These are phyloP conservation scores for Conringia planisiliqua DNA, from an alignment of 345 rosid species.

Conservation along the genomic window DNA sequence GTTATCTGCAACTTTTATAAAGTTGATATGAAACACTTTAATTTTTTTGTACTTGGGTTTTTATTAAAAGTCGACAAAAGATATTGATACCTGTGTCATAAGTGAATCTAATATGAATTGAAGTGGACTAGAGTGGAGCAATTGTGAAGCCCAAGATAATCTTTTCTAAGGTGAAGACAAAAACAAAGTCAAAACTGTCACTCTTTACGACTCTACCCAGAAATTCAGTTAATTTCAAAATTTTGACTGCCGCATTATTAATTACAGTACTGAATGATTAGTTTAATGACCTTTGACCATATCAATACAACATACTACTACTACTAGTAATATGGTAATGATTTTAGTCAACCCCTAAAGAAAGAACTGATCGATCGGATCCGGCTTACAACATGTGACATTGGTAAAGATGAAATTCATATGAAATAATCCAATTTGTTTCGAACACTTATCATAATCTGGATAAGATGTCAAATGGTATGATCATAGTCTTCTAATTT, in stretches of 20 bases:
- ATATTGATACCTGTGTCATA: constrained; percentile 13
- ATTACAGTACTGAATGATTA: background rate
- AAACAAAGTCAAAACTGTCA: background rate
- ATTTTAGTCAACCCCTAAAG: background rate
- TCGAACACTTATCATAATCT: background rate
- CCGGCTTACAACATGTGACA: background rate
- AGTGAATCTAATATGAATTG: background rate
- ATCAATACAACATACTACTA: background rate
- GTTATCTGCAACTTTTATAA: background rate
- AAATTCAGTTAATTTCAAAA: background rate
- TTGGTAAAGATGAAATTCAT: background rate
- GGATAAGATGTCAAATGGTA: background rate
- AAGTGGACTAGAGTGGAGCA: constrained; percentile 13
- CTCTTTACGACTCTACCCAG: background rate
- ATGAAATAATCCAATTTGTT: no score
- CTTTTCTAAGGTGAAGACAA: constrained; percentile 13
- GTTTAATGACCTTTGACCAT: background rate
- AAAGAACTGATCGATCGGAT: background rate
- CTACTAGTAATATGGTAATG: background rate
- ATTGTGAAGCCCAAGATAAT: background rate
- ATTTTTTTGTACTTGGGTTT: background rate
- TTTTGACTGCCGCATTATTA: background rate
- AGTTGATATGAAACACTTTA: background rate
- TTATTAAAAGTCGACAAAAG: background rate
- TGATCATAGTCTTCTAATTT: background rate